Base-by-base conservation (phyloP, 169 alveolate species). In the Besnoitia besnoiti region DNA sequence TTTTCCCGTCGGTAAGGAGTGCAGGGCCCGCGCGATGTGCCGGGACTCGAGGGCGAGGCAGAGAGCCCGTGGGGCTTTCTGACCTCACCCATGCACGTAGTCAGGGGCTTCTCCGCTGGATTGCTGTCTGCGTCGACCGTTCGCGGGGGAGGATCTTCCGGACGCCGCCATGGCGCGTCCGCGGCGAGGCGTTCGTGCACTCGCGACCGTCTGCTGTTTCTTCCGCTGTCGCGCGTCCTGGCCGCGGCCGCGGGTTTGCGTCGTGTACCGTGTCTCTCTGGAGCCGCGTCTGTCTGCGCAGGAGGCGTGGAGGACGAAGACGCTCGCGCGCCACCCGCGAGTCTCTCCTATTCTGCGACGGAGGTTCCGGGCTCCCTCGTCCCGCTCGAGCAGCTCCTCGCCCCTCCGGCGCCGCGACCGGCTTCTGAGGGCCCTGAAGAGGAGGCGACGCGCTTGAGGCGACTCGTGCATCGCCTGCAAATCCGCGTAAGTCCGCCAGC, bases 1-100 rank as follows among this genome's bases (percentile, higher is more conserved):
- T 90, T 98, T 98, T 90, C 99, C 99, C 61, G 97, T 98, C 49
- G 94, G 79, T 91, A 79, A 80, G 77, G 91, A 91, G 67, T 40
- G 85, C 84, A 84, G 84, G n/a, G 67, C 85, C 0, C 90, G 94
- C 42, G 77, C 30, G 30, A 30, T 30, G 30, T 61, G 30, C n/a
- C 30, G 76, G 30, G 76, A 30, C n/a, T 61, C n/a, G n/a, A 30
- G n/a, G n/a, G n/a, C 49, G 85, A 39, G 44, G 10, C 85, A 76
- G 44, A 67, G 16, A n/a, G 16, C 80, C 80, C 7, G 80, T n/a
- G n/a, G n/a, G n/a, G n/a, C n/a, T n/a, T n/a, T n/a, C n/a, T n/a
- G n/a, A n/a, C n/a, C n/a, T n/a, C n/a, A n/a, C n/a, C n/a, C n/a
- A n/a, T n/a, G n/a, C n/a, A n/a, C n/a, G n/a, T n/a, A n/a, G n/a